These are phyloP conservation scores for Chlorella ohadii DNA, from an alignment of 139 green algal species.

Conservation along the genomic window DNA sequence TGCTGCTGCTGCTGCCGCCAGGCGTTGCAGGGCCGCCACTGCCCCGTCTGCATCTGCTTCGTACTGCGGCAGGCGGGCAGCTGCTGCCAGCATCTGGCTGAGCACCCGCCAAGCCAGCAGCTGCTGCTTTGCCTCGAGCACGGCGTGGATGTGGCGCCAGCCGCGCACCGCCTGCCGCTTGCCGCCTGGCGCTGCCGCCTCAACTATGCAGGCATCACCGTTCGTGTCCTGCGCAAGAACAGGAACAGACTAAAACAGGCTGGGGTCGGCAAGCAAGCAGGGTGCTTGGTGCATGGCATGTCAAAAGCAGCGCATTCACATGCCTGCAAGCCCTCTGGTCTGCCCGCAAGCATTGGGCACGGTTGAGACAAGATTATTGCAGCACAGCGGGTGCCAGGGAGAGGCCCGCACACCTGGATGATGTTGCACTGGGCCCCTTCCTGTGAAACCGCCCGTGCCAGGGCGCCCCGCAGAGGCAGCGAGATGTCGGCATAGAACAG, in stretches of 20 bases:
- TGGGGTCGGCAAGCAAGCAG: too few relatives aligned
- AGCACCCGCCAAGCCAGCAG: constrained; percentile 23
- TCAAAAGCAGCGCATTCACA: too few relatives aligned
- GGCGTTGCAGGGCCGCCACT: constrained; percentile 6
- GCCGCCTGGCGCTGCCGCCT: neutral
- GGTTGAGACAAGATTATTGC: too few relatives aligned
- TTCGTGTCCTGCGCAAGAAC: constrained; percentile 24
- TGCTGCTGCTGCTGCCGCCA: neutral
- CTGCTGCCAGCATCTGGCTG: neutral
- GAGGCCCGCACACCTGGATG: neutral
- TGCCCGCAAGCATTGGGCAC: too few relatives aligned
- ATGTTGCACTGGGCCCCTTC: constrained; percentile 27
- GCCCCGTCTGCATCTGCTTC: constrained; percentile 8
- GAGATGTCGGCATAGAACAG: constrained; percentile 33
- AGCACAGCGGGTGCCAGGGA: neutral
- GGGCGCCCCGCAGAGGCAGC: constrained; percentile 4
- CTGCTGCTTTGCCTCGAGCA: constrained; percentile 19
- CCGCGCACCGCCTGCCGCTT: constrained; percentile 11
- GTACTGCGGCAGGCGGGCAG: neutral
- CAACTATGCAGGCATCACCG: constrained; percentile 30
- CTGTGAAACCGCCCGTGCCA: neutral
- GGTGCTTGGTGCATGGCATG: too few relatives aligned
- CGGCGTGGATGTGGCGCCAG: neutral
- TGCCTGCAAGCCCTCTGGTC: too few relatives aligned
- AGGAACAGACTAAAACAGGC: too few relatives aligned